Evolutionary conservation across 2,329 filamentous ascomycete genomes (phyloP).

Genomic region (Madurella mycetomatis): DNA sequence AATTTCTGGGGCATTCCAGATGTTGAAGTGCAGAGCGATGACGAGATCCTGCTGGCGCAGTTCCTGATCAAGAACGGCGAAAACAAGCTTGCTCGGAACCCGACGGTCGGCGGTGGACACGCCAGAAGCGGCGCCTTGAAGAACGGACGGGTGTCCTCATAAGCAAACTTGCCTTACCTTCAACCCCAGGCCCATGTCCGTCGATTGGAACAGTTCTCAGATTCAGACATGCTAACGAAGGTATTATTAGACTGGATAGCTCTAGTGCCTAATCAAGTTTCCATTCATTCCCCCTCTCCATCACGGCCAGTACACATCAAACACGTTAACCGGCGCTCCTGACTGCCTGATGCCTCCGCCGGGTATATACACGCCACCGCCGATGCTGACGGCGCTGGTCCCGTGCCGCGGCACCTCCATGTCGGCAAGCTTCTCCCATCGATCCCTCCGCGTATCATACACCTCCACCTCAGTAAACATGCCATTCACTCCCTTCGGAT

Average conservation of each 20-base stretch:
- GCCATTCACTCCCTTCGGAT: conserved; percentile 19
- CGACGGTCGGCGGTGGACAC: conserved; percentile 35
- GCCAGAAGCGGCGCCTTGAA: conserved; percentile 54
- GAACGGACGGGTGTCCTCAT: conserved; percentile 34
- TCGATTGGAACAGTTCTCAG: too few relatives aligned
- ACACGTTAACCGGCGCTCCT: background rate
- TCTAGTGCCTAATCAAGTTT: too few relatives aligned
- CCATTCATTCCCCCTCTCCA: too few relatives aligned
- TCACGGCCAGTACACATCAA: conserved; percentile 10
- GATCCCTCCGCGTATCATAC: conserved; percentile 15
- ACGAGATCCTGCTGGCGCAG: conserved; percentile 64
- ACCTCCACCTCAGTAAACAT: conserved; percentile 20
- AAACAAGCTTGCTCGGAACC: conserved; percentile 49
- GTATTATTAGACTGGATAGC: too few relatives aligned
- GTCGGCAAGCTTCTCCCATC: conserved; percentile 13
- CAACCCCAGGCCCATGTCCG: too few relatives aligned
- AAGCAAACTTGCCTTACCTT: background rate
- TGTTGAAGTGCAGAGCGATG: conserved; percentile 53
- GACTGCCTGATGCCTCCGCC: conserved; percentile 10
- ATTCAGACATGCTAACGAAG: too few relatives aligned
- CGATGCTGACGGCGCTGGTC: conserved; percentile 10
- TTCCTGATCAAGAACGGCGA: conserved; percentile 62
- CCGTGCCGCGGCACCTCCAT: conserved; percentile 22
- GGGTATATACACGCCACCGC: conserved; percentile 13
- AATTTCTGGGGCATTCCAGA: conserved; percentile 61